Base-by-base conservation (phyloP, 495 filamentous ascomycete species). In the Podospora australis region DNA sequence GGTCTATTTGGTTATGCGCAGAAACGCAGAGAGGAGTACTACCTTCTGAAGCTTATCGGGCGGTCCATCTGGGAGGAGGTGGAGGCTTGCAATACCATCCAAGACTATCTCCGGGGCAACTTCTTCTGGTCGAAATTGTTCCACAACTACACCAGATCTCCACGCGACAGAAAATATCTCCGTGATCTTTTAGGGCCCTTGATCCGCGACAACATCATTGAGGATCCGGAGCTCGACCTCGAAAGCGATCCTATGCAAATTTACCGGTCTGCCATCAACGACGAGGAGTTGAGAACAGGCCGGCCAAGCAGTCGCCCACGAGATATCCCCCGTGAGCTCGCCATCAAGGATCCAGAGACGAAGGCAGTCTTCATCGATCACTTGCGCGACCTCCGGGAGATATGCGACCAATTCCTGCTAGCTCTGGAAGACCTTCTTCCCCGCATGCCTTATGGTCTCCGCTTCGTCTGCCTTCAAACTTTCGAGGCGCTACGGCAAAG, bases 181-280 rank as follows among this genome's bases (percentile, higher is more conserved):
- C 80, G 87, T 25, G 87, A 92, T 55, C 70, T 95, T 8, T 67
- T 96, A 9, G 88, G 88, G 11, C 79, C 86, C 6, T 66, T 96
- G 26, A 84, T 97, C 50, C 82, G 83, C 52, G 82, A 92, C 52
- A 88, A 89, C 57, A 84, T 97, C 61, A 83, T 96, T 38, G 91
- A 95, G 24, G 94, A 96, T 52, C 83, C 87, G 6, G 83, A 84
- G 7, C 73, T 97, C 43, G 90, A 97, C 56, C 75, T 99, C 13
- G 92, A 99, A 66, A 96, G 91, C 58, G 92, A 99, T 61, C 92
- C 92, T 0, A 85, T 97, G 73, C 91, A 96, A 56, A 99, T 99
- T 42, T 96, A 99, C 68, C 80, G 88, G 20, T 90, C 89, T 10
- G 80, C 84, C 9, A 90, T 97, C 67, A 96, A 95, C 64, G 92